Percentiles rank a stretch among this genome's conserved stretches.
Evolutionary conservation across 768 basidiomycete genomes (phyloP).

Genomic region (Phlegmacium glaucopus): DNA sequence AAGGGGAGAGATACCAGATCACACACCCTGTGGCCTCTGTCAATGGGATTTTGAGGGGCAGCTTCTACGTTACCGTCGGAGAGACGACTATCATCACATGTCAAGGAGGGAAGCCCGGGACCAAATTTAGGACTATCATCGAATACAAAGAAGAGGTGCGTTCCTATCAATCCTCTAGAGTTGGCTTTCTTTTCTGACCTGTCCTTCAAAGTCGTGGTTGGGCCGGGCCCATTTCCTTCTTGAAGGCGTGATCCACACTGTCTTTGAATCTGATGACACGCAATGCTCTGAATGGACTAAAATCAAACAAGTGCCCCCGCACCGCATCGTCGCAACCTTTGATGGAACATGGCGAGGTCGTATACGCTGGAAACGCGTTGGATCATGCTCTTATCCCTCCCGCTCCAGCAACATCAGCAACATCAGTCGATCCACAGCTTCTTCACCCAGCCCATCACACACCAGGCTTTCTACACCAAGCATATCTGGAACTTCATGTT

Average conservation of each 20-base stretch:
- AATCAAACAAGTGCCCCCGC: constrained; percentile 85
- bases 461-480: constrained; percentile 34
- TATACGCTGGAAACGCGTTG: constrained; percentile 74
- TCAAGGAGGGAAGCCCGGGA: constrained; percentile 57
- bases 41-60: constrained; percentile 88
- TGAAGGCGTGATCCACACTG: constrained; percentile 89
- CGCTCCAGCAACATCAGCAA: constrained; percentile 11
- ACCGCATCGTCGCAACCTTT: constrained; percentile 72
- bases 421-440: constrained; percentile 37
- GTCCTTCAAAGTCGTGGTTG: constrained; percentile 68
- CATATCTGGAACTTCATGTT: constrained; percentile 35
- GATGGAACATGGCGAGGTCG: constrained; percentile 87
- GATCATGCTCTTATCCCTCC: constrained; percentile 38
- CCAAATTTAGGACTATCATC: constrained; percentile 74
- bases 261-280: constrained; percentile 58
- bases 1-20: constrained; percentile 81
- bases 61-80: constrained; percentile 85
- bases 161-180: not conserved
- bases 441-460: constrained; percentile 48
- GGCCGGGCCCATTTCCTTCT: constrained; percentile 80
- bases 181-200: not conserved
- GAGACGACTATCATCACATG: constrained; percentile 84
- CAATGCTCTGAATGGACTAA: constrained; percentile 71
- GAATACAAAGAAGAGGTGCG: constrained; percentile 97
- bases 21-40: constrained; percentile 88